Base-by-base conservation (phyloP, 805 yeast genomes). In the Komagataella populi region DNA sequence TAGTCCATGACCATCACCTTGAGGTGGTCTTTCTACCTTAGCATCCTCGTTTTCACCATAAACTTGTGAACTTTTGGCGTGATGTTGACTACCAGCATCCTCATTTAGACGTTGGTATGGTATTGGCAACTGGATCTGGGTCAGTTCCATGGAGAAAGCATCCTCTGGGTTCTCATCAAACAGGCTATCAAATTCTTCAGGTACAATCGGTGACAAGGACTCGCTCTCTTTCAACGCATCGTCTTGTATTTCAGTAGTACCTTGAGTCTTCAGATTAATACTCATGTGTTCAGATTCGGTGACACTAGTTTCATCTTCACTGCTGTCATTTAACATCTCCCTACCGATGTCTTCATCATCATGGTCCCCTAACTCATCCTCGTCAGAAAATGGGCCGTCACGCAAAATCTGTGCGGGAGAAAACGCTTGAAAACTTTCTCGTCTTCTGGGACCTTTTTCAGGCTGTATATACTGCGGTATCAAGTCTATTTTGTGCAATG, bases 401-500 rank as follows among this genome's bases (percentile, higher is more conserved):
- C 20, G 24, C 14, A 30, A 20, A 12, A 23, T 20, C 23, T 49
- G 49, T 49, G 56, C 53, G 3, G 58, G 52, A 3, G 72, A 67
- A 10, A 65, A 60, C 44, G 68, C 64, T 49, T 68, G 61, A 12
- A 60, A 48, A 6, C 59, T 55, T 23, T 60, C 66, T 45, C 65
- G 50, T 57, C 66, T 59, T 45, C 62, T 55, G 6, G 65, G 63
- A 46, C 50, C 54, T 53, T 56, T 57, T 10, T 30, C 22, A 4
- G 50, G 39, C 43, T 50, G 50, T 10, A 55, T 56, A 47, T 53
- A 53, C 16, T 49, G 57, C 6, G 65, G 68, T 47, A 66, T 65
- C 54, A 63, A 62, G 53, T 66, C 80, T 56, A 74, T 71, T 58
- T 80, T 77, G 58, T 81, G 86, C 45, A 82, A 69, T 3, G 84